Base-by-base conservation (phyloP, 148 eudicot genomes). In the Beta vulgaris region DNA sequence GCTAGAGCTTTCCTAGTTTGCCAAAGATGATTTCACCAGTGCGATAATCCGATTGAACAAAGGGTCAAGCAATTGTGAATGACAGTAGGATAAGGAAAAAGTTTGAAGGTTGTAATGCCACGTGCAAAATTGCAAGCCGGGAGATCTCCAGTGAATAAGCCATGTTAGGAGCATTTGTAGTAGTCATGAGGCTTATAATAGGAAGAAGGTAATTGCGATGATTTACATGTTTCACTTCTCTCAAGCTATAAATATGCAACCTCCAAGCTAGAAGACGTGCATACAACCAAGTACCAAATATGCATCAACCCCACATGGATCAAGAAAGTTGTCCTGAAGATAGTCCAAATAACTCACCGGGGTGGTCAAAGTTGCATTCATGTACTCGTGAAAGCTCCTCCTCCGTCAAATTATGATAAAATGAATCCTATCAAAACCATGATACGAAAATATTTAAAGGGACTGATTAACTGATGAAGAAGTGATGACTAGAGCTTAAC, bases 311-410 rank as follows among this genome's bases (percentile, higher is more conserved):
- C 42, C 2, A 71, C 46, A 71, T n/a, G 64, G 14, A 23, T 28
- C 25, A 65, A 39, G 23, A 46, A 7, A 19, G 15, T 51, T 25
- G 31, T 42, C 36, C 51, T 32, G 6, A 44, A 80, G 28, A 61
- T 43, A 65, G 19, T 43, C 36, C 44, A 57, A 21, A 7, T 34
- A 73, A 82, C 89, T 86, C 76, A 91, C 99, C 98, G 73, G 99
- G 99, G 76, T 96, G 99, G 82, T 92, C 98, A 85, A 96, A 96
- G 75, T 92, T 92, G 88, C 88, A 92, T 66, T 96, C 98, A 79
- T 91, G 83, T 77, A 92, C 94, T 71, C 84, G 89, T 71, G 85
- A 79, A 82, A 96, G 97, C 84, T 91, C 94, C 74, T 96, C 93
- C 61, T 83, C 85, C 4, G 91, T 88, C 82, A 96, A 81, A 82